A percentile compares a stretch with the other conserved stretches of the same genome.
phyloP scores from a whole-genome alignment of 2,329 filamentous ascomycete genomes.

The Cadophora sp. region DNA sequence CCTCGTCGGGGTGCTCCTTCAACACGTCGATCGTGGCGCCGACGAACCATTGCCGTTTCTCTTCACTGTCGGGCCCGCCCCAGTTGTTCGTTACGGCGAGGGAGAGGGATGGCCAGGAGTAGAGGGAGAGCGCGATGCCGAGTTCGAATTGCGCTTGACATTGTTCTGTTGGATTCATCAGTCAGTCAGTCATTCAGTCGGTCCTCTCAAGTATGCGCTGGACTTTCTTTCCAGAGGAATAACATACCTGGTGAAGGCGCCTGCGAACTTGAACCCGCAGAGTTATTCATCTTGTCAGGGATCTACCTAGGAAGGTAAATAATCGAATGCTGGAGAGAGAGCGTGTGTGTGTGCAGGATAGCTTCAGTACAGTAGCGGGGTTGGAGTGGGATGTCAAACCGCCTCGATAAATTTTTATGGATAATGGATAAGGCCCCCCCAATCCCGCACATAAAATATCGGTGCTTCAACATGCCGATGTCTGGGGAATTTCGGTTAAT shows the following conservation, averaged over 20 bases:
- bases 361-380: slow-evolving; percentile 12
- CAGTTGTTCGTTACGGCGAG: slow-evolving; percentile 87
- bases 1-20: slow-evolving; percentile 62
- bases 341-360: slow-evolving; percentile 23
- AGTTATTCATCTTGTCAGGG: slow-evolving; percentile 31
- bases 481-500: slow-evolving; percentile 7
- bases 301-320: slow-evolving; percentile 24
- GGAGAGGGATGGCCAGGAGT: slow-evolving; percentile 87
- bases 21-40: slow-evolving; percentile 87
- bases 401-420: slow-evolving; percentile 29
- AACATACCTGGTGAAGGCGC: slow-evolving; percentile 32
- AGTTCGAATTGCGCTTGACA: slow-evolving; percentile 79
- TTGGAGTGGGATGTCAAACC: slow-evolving; percentile 18
- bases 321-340: slow-evolving; percentile 23
- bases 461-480: slow-evolving; percentile 17
- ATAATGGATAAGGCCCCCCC: background rate
- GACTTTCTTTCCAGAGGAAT: background rate
- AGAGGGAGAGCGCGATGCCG: slow-evolving; percentile 81
- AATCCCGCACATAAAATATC: slow-evolving; percentile 20
- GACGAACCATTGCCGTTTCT: slow-evolving; percentile 97
- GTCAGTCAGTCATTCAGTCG: too few species aligned
- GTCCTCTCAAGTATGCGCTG: slow-evolving; percentile 16
- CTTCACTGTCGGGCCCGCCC: slow-evolving; percentile 81
- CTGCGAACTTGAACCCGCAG: slow-evolving; percentile 23
- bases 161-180: slow-evolving; percentile 51